Evolutionary conservation across 2,329 filamentous ascomycete genomes (phyloP).

Genomic region (Oidium heveae): DNA sequence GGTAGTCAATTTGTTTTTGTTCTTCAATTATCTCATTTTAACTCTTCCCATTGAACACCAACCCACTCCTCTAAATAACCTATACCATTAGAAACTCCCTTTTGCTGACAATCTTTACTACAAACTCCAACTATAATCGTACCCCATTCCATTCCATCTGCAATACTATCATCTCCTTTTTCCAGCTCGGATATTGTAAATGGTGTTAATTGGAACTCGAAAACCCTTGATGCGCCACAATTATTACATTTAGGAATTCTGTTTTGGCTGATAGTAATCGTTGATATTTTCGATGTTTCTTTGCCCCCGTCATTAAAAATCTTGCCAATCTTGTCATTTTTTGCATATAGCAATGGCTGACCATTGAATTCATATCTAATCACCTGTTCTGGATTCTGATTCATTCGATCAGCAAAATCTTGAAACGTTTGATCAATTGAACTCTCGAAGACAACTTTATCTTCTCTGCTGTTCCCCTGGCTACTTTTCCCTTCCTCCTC

Average conservation of each 20-base stretch:
- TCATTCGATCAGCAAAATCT: conserved; percentile 52
- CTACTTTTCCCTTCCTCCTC: conserved; percentile 17
- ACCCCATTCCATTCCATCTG: conserved; percentile 95
- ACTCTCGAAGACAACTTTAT: conserved; percentile 49
- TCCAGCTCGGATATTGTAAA: conserved; percentile 79
- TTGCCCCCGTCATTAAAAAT: conserved; percentile 19
- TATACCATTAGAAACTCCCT: conserved; percentile 28
- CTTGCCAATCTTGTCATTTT: conserved; percentile 47
- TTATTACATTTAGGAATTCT: conserved; percentile 50
- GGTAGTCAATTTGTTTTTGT: too few relatives aligned
- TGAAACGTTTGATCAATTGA: conserved; percentile 53
- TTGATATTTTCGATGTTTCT: conserved; percentile 8
- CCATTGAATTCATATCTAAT: conserved; percentile 60
- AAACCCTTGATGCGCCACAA: conserved; percentile 52
- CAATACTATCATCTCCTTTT: conserved; percentile 34
- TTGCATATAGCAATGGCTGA: conserved; percentile 53
- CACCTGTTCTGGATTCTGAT: conserved; percentile 61
- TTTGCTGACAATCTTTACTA: conserved; percentile 46
- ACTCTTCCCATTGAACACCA: conserved; percentile 95
- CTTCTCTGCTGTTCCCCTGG: conserved; percentile 22
- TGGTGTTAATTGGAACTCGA: conserved; percentile 81
- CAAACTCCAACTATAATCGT: conserved; percentile 77
- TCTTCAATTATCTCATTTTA: conserved; percentile 10
- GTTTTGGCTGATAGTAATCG: conserved; percentile 9
- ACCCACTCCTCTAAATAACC: conserved; percentile 87